phyloP scores from a whole-genome alignment of 2,329 filamentous ascomycete genomes.

The Claviceps sp. region DNA sequence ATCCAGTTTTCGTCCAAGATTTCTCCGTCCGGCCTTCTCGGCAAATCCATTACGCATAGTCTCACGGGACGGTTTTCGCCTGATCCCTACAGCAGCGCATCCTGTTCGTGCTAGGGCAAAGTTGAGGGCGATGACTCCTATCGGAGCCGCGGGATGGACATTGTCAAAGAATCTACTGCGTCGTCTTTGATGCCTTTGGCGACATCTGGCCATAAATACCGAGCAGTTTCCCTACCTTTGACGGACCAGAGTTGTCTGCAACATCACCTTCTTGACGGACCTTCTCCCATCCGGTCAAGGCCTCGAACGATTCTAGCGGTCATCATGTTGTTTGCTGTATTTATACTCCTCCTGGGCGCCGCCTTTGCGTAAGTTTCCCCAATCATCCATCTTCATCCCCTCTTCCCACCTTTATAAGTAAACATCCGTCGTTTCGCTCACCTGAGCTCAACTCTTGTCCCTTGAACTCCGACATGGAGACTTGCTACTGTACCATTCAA shows the following conservation, averaged over 20 bases:
- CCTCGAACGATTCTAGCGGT: conserved; percentile 9
- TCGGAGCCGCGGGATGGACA: conserved; percentile 2
- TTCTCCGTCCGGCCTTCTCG: no score
- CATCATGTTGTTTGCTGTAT: conserved; percentile 6
- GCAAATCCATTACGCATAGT: neutral
- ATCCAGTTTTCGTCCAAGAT: no score
- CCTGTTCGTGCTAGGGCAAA: neutral
- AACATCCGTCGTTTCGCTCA: no score
- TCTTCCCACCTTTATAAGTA: neutral
- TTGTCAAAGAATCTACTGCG: neutral
- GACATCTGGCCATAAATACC: conserved; percentile 16
- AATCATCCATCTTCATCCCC: neutral
- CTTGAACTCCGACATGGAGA: no score
- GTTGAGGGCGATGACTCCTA: neutral
- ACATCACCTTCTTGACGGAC: neutral
- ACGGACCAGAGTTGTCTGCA: neutral
- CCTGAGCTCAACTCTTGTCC: no score
- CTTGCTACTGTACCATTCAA: neutral
- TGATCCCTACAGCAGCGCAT: no score
- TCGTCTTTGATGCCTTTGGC: conserved; percentile 9
- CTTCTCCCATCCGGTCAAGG: conserved; percentile 2
- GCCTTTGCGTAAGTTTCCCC: conserved; percentile 9
- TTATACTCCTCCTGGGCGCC: conserved; percentile 6
- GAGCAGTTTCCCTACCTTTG: conserved; percentile 12
- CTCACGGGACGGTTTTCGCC: neutral